Evolutionary conservation across 1,139 yeast species (phyloP).

Genomic region (Chernovozyma aurita): DNA sequence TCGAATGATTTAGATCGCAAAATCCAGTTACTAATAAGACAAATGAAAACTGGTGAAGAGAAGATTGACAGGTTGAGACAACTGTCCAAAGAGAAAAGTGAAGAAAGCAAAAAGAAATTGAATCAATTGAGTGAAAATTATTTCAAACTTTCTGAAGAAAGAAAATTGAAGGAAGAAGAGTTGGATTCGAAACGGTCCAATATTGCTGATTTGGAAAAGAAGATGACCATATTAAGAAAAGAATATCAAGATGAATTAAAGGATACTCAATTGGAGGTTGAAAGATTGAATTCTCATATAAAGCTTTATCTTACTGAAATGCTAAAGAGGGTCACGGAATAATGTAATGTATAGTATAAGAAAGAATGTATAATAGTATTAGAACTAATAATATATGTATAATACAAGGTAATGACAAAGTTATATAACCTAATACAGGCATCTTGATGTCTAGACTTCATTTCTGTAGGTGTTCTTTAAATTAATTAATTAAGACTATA

Average conservation of each 20-base stretch:
- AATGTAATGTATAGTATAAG: neutral
- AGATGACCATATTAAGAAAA: conserved; percentile 37
- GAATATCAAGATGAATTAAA: conserved; percentile 53
- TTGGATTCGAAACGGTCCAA: conserved; percentile 43
- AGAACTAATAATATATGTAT: neutral
- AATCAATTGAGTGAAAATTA: conserved; percentile 43
- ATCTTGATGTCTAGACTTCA: too few species aligned
- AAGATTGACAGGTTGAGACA: conserved; percentile 47
- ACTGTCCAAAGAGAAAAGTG: conserved; percentile 45
- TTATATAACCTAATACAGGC: too few species aligned
- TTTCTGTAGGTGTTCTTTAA: too few species aligned
- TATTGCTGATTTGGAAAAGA: conserved; percentile 45
- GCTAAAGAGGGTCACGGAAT: conserved; percentile 26
- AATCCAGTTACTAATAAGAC: conserved; percentile 47
- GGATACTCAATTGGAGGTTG: conserved; percentile 50
- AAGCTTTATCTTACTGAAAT: conserved; percentile 45
- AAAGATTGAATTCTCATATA: conserved; percentile 51
- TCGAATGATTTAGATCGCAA: conserved; percentile 48
- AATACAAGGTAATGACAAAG: too few species aligned
- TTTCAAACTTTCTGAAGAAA: conserved; percentile 44
- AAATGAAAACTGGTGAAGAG: conserved; percentile 49
- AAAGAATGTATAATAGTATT: conserved; percentile 3
- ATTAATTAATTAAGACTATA: too few species aligned
- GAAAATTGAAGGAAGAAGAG: conserved; percentile 50
- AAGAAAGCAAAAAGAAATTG: conserved; percentile 42